phyloP scores from a whole-genome alignment of 768 basidiomycete genomes.

The Chiua virens region DNA sequence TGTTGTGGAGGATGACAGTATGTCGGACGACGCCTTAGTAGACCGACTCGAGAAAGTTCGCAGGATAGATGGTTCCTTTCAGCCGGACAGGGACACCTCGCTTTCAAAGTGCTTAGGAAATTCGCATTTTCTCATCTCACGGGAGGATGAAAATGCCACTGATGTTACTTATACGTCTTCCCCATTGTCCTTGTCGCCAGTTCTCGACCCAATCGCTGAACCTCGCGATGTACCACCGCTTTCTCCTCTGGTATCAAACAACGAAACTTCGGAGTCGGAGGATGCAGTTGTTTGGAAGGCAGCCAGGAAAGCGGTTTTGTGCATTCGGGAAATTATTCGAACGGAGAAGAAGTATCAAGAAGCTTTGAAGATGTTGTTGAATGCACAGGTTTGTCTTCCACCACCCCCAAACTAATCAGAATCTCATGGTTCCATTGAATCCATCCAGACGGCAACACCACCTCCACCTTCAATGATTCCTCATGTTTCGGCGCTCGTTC shows the following conservation, averaged over 20 bases:
- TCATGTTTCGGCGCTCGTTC: constrained; percentile 51
- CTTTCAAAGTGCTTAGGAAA: neutral
- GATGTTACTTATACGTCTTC: neutral
- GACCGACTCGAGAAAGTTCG: constrained; percentile 47
- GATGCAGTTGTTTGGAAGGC: constrained; percentile 35
- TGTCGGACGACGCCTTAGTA: constrained; percentile 52
- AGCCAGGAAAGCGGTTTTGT: constrained; percentile 41
- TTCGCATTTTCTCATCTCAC: neutral
- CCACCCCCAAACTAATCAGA: neutral
- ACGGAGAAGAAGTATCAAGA: constrained; percentile 47
- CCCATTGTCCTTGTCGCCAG: neutral
- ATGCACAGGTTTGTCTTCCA: constrained; percentile 32
- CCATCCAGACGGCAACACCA: constrained; percentile 35
- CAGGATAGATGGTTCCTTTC: constrained; percentile 12
- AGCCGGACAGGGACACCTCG: neutral
- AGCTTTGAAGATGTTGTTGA: constrained; percentile 36
- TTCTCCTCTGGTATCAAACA: constrained; percentile 4
- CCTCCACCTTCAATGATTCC: constrained; percentile 53
- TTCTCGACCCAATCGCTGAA: neutral
- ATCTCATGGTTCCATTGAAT: constrained; percentile 9
- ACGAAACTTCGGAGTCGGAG: constrained; percentile 12
- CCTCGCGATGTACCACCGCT: neutral
- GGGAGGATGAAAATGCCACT: neutral
- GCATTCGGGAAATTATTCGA: constrained; percentile 48
- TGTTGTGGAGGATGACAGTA: constrained; percentile 49